Evolutionary conservation across 352 stramenopile species (phyloP).

Genomic region (Phytopythium sindhum): DNA sequence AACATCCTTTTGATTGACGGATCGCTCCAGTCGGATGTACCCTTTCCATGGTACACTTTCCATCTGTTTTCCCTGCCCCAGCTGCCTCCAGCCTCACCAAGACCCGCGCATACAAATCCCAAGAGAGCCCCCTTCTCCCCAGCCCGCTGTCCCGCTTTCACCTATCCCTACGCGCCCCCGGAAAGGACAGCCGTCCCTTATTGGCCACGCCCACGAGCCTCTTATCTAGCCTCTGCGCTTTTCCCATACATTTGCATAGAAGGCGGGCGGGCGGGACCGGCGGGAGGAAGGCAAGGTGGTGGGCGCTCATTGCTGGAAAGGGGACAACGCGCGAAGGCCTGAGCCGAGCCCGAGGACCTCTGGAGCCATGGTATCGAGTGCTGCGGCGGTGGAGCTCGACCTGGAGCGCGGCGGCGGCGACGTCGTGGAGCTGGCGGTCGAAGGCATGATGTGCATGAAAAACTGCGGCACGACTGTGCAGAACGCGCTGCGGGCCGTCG

Average conservation of each 20-base stretch:
- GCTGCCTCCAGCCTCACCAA: background rate
- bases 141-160: background rate
- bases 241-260: background rate
- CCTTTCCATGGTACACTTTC: background rate
- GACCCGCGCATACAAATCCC: background rate
- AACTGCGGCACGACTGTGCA: conserved; percentile 92
- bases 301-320: conserved; percentile 7
- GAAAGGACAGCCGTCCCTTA: background rate
- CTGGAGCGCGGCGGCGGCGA: conserved; percentile 8
- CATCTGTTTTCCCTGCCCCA: background rate
- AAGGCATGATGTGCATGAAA: conserved; percentile 95
- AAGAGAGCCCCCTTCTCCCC: background rate
- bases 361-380: conserved; percentile 6
- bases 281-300: background rate
- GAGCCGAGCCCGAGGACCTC: too few species aligned
- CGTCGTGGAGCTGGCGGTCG: conserved; percentile 72
- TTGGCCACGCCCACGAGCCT: conserved; percentile 4
- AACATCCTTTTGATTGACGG: background rate
- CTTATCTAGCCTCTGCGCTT: background rate
- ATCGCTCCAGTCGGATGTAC: too few species aligned
- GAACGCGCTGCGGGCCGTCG: conserved; percentile 58
- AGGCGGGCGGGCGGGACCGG: background rate
- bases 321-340: background rate
- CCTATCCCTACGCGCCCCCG: background rate
- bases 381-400: conserved; percentile 3